phyloP scores from a whole-genome alignment of 2,329 filamentous ascomycete genomes.

The Hypoxylon sp. region DNA sequence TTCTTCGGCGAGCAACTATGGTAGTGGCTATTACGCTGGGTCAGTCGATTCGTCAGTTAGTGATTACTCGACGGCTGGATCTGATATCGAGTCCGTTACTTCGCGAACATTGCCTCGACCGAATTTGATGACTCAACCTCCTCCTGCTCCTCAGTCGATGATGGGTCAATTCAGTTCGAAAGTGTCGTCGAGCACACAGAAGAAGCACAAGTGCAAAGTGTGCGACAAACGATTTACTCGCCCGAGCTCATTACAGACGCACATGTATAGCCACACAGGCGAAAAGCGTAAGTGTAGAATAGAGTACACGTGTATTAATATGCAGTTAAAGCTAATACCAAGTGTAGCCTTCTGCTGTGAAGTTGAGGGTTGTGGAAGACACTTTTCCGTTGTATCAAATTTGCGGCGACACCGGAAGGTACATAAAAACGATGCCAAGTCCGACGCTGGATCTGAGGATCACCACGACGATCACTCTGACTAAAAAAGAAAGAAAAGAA shows the following conservation, averaged over 20 bases:
- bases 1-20: conserved; percentile 83
- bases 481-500: conserved; percentile 52
- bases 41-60: conserved; percentile 88
- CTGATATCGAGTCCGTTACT: conserved; percentile 85
- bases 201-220: conserved; percentile 99
- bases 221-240: conserved; percentile 98
- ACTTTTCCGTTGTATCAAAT: conserved; percentile 98
- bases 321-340: conserved; percentile 29
- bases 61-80: conserved; percentile 91
- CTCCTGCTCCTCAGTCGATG: conserved; percentile 94
- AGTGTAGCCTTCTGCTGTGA: conserved; percentile 89
- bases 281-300: conserved; percentile 86
- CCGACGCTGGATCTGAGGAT: conserved; percentile 74
- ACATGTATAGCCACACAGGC: conserved; percentile 98
- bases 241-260: conserved; percentile 93
- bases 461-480: conserved; percentile 74
- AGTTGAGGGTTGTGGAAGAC: conserved; percentile 92
- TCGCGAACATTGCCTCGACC: conserved; percentile 89
- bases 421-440: conserved; percentile 82
- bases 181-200: conserved; percentile 93
- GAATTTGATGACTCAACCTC: conserved; percentile 73
- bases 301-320: not conserved
- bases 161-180: conserved; percentile 99
- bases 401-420: conserved; percentile 95
- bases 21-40: conserved; percentile 86